Evolutionary conservation across 1,284 basidiomycete genomes (phyloP), one percentile per base, ranked within the genome.

Genomic region (Ustilago xerochloae): DNA sequence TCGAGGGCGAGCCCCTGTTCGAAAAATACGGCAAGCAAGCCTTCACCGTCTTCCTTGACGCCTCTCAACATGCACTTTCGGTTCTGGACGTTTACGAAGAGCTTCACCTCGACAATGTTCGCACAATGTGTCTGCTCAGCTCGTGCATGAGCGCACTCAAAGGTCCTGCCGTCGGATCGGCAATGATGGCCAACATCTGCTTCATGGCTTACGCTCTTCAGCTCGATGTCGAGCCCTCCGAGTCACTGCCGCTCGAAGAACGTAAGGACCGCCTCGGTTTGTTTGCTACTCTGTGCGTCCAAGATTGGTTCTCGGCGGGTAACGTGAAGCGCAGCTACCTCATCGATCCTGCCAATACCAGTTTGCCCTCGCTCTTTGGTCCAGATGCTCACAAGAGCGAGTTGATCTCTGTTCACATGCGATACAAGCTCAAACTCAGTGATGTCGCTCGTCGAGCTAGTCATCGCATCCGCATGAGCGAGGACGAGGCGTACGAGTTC

Each of bases 181-280:
- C 57, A 30, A 52, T 79, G 58, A 60, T 63, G 45, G 57, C 65
- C 43, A 73, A 69, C 33, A 67, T 72, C 45, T 61, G 67, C 28
- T 71, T 74, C 33, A 67, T 78, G 56, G 76, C 78, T 22, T 62
- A 75, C 18, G 58, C 75, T 5, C 66, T 80, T 6, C 71, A 78
- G 20, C 59, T 81, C 29, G 78, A 81, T 56, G 48, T 67, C 24
- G 80, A 81, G 22, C 80, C 80, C 4, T 65, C 78, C 39, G 52
- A 62, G 8, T 30, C 51, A 7, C 50, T 81, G 12, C 77, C 80
- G 0, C 18, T 29, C 5, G 63, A 66, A 9, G 76, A 80, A 55
- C 62, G 69, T 36, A 60, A 55, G 38, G 63, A 76, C 28, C 78
- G 80, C 22, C 63, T 81, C 55, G 54, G 63, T 10, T 56, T 80